Percentiles rank a stretch among this genome's conserved stretches.
Evolutionary conservation across 306 rosid species (phyloP).

Genomic region (Pyrus communis): DNA sequence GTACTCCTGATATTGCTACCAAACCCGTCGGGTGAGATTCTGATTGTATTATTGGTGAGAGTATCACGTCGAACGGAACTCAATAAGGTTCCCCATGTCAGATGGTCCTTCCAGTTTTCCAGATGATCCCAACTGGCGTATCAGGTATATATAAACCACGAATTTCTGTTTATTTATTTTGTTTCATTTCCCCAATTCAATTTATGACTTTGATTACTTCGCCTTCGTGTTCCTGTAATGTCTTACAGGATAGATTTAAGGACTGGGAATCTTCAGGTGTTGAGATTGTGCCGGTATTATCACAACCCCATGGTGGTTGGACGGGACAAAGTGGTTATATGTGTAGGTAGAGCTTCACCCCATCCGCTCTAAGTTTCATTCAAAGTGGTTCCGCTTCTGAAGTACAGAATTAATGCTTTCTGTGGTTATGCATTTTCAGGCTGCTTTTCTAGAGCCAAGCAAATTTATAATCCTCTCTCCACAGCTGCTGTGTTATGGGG

Average conservation of each 20-base stretch:
- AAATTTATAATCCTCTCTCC: conserved; percentile 51
- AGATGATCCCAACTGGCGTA: conserved; percentile 75
- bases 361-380: neutral
- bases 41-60: conserved; percentile 28
- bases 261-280: conserved; percentile 91
- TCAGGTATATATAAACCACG: conserved; percentile 41
- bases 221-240: neutral
- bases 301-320: conserved; percentile 81
- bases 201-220: neutral
- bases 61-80: conserved; percentile 32
- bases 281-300: conserved; percentile 71
- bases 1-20: conserved; percentile 24
- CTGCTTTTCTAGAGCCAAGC: conserved; percentile 68
- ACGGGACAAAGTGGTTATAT: conserved; percentile 64
- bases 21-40: conserved; percentile 21
- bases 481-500: conserved; percentile 76
- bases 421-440: conserved; percentile 42
- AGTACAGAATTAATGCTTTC: neutral
- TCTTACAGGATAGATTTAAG: conserved; percentile 73
- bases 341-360: conserved; percentile 54
- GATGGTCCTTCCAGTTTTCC: conserved; percentile 67
- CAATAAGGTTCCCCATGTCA: conserved; percentile 49
- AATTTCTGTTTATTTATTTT: neutral
- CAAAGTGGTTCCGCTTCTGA: neutral
- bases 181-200: neutral